These are phyloP conservation scores for fission yeast (Schizosaccharomyces pombe) DNA, from an alignment of 805 yeast genomes.

Conservation along the genomic window ASM294v3 CU329670.1:2966501-2967000, in stretches of 20 bases:
- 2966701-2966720: conserved; percentile 34
- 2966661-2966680: conserved; percentile 20
- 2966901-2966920: conserved; percentile 27
- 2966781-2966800: conserved; percentile 29
- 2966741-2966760: conserved; percentile 25
- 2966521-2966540: conserved; percentile 38
- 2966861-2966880: conserved; percentile 40
- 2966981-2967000: conserved; percentile 31
- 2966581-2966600: conserved; percentile 44
- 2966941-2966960: conserved; percentile 23
- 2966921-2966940: conserved; percentile 18
- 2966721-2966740: conserved; percentile 35
- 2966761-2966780: conserved; percentile 24
- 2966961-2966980: conserved; percentile 33
- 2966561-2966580: conserved; percentile 31
- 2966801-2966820: conserved; percentile 33
- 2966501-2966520: conserved; percentile 32
- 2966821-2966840: conserved; percentile 33
- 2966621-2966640: conserved; percentile 36
- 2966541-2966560: conserved; percentile 28
- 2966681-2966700: conserved; percentile 28
- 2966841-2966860: conserved; percentile 33
- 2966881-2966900: conserved; percentile 42
- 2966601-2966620: conserved; percentile 52
- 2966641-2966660: not conserved